Evolutionary conservation across 73 alveolate species (phyloP).

Genomic region (Tetrahymena malaccensis): DNA sequence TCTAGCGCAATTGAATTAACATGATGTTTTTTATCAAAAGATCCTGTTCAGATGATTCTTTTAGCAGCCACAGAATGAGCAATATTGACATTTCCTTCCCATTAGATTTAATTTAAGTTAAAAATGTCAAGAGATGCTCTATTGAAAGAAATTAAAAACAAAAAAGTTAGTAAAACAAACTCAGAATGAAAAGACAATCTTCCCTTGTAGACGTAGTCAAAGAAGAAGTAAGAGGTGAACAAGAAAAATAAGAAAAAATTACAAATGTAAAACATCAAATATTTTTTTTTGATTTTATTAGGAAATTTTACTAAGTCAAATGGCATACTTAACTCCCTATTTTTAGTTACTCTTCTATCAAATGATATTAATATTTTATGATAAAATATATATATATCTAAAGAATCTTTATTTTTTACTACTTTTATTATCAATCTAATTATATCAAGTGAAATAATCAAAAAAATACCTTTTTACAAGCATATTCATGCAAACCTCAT

Average conservation of each 20-base stretch:
- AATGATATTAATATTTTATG: not conserved
- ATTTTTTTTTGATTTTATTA: not conserved
- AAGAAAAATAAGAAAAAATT: not conserved
- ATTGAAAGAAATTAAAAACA: not conserved
- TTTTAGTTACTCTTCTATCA: not conserved
- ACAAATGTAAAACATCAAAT: not conserved
- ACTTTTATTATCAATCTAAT: not conserved
- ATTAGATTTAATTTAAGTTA: not conserved
- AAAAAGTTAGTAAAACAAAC: not conserved
- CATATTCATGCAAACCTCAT: too few species aligned
- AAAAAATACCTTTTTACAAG: too few species aligned
- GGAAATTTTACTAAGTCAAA: not conserved
- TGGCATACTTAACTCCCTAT: not conserved
- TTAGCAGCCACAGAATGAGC: not conserved
- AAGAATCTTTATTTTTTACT: not conserved
- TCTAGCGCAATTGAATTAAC: not conserved
- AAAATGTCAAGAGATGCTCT: not conserved
- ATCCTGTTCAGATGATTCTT: not conserved
- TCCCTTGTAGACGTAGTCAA: not conserved
- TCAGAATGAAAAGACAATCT: not conserved
- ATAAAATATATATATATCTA: not conserved
- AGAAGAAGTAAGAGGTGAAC: not conserved
- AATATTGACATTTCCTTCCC: not conserved
- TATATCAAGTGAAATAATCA: too few species aligned
- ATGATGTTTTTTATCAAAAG: not conserved